These are phyloP conservation scores for Microbotryum silenes-acaulis DNA, from an alignment of 1,284 basidiomycete species.

Conservation along the genomic window DNA sequence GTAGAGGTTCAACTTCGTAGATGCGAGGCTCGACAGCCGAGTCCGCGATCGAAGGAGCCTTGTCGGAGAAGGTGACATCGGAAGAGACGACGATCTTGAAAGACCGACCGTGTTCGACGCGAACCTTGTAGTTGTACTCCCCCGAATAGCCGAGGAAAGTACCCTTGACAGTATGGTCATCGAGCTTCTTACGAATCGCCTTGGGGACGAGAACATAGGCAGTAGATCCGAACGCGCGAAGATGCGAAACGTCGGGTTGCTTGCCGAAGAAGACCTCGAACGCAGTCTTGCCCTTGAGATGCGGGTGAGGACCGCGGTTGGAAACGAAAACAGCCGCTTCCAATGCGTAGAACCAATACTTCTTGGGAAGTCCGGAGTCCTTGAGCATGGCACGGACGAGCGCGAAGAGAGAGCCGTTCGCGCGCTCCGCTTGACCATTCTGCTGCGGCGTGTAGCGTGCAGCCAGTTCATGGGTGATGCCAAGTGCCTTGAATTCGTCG, in stretches of 20 bases:
- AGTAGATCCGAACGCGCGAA: background rate
- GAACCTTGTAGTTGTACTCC: too few species aligned
- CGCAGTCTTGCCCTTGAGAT: background rate
- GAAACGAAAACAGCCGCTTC: background rate
- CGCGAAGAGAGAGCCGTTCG: background rate
- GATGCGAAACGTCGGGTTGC: background rate
- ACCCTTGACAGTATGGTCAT: background rate
- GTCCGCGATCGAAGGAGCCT: too few species aligned
- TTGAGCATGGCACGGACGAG: constrained; percentile 2
- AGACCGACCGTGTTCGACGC: too few species aligned
- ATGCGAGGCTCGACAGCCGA: too few species aligned
- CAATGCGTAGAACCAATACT: background rate
- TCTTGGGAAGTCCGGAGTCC: background rate
- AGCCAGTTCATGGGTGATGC: constrained; percentile 10
- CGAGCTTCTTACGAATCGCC: constrained; percentile 1
- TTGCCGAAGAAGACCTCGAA: background rate
- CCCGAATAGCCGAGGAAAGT: background rate
- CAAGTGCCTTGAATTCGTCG: background rate
- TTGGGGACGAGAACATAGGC: background rate
- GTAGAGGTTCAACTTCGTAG: too few species aligned
- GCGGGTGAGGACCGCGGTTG: background rate
- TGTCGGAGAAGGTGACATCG: too few species aligned
- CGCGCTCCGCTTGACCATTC: constrained; percentile 7
- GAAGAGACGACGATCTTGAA: too few species aligned
- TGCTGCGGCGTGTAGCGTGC: constrained; percentile 13